phyloP scores from a whole-genome alignment of 1,139 yeast species.

The Suhomyces bokatorum region DNA sequence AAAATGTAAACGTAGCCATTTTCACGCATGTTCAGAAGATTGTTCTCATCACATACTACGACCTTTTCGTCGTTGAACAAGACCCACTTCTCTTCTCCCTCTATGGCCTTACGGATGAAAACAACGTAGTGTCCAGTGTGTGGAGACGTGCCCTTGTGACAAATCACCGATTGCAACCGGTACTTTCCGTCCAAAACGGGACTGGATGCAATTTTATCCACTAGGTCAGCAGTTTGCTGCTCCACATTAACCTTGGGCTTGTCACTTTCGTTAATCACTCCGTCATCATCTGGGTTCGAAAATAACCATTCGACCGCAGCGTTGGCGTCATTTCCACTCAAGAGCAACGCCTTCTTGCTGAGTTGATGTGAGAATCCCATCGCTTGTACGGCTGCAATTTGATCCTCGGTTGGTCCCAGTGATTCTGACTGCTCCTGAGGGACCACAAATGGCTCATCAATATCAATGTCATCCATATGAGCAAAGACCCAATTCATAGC shows the following conservation, averaged over 20 bases:
- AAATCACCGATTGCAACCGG: conserved; percentile 66
- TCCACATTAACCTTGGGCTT: conserved; percentile 18
- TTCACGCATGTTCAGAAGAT: conserved; percentile 59
- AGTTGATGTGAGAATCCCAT: conserved; percentile 78
- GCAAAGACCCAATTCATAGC: conserved; percentile 92
- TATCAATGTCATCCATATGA: conserved; percentile 82
- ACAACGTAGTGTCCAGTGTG: conserved; percentile 97
- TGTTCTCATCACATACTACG: conserved; percentile 63
- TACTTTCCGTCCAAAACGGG: conserved; percentile 34
- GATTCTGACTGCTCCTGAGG: conserved; percentile 1
- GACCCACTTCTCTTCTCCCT: conserved; percentile 63
- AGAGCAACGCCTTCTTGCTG: conserved; percentile 66
- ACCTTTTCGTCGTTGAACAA: conserved; percentile 94
- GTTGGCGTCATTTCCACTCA: conserved; percentile 62
- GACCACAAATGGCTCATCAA: conserved; percentile 59
- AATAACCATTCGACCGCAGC: conserved; percentile 91
- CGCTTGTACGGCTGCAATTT: conserved; percentile 51
- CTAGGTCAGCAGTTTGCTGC: conserved; percentile 24
- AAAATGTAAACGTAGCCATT: conserved; percentile 67
- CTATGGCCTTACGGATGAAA: conserved; percentile 52
- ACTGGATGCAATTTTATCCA: conserved; percentile 13
- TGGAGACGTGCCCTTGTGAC: conserved; percentile 92
- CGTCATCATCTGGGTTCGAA: conserved; percentile 69
- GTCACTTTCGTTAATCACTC: conserved; percentile 27
- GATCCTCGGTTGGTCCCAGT: conserved; percentile 33